Evolutionary conservation across 306 rosid species (phyloP), one percentile per base, ranked within the genome.

Genomic region (Prunus salicina): DNA sequence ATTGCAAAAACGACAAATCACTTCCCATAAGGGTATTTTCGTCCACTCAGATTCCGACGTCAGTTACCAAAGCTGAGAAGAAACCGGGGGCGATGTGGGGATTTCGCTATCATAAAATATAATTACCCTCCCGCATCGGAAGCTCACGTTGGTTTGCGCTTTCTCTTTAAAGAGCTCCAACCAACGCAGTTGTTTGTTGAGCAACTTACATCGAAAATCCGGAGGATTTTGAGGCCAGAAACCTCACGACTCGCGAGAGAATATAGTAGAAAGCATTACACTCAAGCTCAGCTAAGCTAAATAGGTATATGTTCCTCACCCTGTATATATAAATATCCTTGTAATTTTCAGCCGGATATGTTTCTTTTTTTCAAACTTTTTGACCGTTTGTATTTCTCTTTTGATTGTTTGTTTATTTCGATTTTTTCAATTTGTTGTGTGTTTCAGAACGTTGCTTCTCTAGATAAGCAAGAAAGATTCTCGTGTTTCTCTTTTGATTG

Each of bases 261-360:
- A 0, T 41, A 72, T 34, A 25, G 6, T 60, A 13, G 69, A 16
- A 3, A 30, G 19, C 45, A 47, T 8, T 45, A 5, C 38, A 27
- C 25, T 12, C 61, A 6, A 49, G 41, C 80, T 72, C 38, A 57
- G 56, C 27, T 52, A 50, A 67, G 38, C 75, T 69, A 12, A 34
- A 62, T 5, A 52, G 89, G 89, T 90, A 73, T 19, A 73, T 19
- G 73, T 32, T 78, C 67, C 69, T 61, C 28, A 18, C 13, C 12
- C 25, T 52, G 15, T 16, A 13, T 43, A 12, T 55, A 8, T 41
- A 10, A 6, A 34, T 34, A 34, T 34, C 43, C 43, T 34, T 14
- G 71, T 16, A 62, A n/a, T 28, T n/a, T 0, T 32, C 50, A n/a
- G 14, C 57, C 43, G 43, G 34, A n/a, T 18, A 4, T 45, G 51